Conservation (phyloP, 306 rosid genomes). For the Trifolium dubium region DNA sequence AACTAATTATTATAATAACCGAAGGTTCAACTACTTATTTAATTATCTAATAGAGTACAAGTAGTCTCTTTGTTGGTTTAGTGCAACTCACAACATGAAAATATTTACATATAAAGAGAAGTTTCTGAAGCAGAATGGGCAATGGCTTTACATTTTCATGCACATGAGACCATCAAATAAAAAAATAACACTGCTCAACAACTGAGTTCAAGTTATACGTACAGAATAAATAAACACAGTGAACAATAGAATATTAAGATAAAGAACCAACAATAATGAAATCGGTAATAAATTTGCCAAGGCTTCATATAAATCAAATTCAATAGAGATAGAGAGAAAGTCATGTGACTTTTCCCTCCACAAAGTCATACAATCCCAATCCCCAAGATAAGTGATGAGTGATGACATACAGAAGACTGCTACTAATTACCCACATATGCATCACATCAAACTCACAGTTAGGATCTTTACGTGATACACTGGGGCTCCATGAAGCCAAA, state of each 20-base stretch:
- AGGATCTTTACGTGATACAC: too few relatives aligned
- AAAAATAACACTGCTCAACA: background rate
- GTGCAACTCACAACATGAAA: background rate
- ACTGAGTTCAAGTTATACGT: background rate
- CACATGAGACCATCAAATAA: background rate
- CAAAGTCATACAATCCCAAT: too few relatives aligned
- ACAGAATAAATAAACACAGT: constrained; percentile 10
- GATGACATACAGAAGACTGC: too few relatives aligned
- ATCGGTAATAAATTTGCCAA: too few relatives aligned
- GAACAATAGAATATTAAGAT: background rate
- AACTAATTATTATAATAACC: background rate
- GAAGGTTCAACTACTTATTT: background rate
- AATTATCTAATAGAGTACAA: background rate
- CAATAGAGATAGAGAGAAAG: too few relatives aligned
- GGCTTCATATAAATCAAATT: too few relatives aligned
- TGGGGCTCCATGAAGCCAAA: too few relatives aligned
- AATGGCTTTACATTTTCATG: background rate
- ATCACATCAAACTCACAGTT: background rate
- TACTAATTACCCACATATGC: background rate
- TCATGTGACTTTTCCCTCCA: too few relatives aligned
- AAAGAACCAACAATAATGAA: background rate
- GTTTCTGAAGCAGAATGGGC: background rate
- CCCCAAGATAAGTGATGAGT: too few relatives aligned
- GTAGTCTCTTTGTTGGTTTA: background rate
- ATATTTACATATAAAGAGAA: background rate